These are phyloP conservation scores for Populus tremula DNA, from an alignment of 345 rosid genomes.

Conservation along the genomic window DNA sequence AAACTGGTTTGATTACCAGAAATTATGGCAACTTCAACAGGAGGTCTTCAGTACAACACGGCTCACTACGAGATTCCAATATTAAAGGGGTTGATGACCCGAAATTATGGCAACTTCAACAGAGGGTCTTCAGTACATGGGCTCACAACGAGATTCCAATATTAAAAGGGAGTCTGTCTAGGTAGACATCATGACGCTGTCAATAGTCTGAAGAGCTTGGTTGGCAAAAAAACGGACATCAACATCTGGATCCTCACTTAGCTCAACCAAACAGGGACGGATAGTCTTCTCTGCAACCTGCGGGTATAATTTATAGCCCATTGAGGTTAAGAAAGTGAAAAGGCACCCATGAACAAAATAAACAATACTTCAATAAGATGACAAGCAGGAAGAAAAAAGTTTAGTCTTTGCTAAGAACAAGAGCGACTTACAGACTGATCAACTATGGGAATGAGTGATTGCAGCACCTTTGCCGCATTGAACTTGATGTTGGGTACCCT, in stretches of 20 bases:
- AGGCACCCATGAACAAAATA: background rate
- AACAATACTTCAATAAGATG: background rate
- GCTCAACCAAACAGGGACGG: conserved; percentile 71
- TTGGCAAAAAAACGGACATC: conserved; percentile 85
- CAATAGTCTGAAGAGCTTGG: conserved; percentile 74
- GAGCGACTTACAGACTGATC: conserved; percentile 66
- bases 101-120: conserved; percentile 7
- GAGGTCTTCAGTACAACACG: background rate
- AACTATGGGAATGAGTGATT: conserved; percentile 77
- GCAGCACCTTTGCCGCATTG: conserved; percentile 89
- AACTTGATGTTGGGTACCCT: conserved; percentile 96
- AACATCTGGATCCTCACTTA: conserved; percentile 92
- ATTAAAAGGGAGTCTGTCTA: conserved; percentile 23
- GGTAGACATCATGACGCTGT: conserved; percentile 72
- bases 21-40: background rate
- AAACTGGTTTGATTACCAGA: background rate
- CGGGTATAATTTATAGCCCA: background rate
- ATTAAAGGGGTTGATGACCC: background rate
- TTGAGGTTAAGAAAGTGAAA: background rate
- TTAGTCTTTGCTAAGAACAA: background rate
- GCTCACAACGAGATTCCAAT: background rate
- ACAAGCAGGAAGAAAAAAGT: background rate
- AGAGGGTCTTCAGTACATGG: background rate
- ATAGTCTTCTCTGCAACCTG: conserved; percentile 77
- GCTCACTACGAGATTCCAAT: background rate